These are phyloP conservation scores for Eucalyptus pauciflora DNA, from an alignment of 345 rosid species.

Conservation along the genomic window DNA sequence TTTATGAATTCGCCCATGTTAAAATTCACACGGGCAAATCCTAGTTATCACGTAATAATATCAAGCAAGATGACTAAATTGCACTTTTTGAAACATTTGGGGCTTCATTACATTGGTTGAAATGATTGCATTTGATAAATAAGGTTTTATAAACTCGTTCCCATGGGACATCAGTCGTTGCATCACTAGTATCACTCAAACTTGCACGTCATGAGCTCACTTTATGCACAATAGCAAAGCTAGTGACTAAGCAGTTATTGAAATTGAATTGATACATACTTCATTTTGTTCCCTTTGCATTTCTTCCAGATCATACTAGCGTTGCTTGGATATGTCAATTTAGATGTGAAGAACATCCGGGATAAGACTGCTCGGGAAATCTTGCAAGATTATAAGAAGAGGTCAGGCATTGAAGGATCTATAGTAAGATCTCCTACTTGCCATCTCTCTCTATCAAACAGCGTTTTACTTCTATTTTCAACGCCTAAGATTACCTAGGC, in stretches of 20 bases:
- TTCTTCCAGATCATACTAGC: too few relatives aligned
- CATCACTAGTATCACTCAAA: neutral
- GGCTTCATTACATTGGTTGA: neutral
- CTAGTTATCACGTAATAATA: neutral
- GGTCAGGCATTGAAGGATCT: too few relatives aligned
- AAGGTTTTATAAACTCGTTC: rapidly evolving
- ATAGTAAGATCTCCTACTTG: too few relatives aligned
- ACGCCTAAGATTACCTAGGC: too few relatives aligned
- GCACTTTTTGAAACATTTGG: neutral
- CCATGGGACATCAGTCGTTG: neutral
- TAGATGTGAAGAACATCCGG: too few relatives aligned
- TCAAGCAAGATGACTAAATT: neutral
- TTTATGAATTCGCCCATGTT: neutral
- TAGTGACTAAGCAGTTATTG: rapidly evolving
- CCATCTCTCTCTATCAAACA: too few relatives aligned
- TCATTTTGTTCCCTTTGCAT: too few relatives aligned
- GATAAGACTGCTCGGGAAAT: too few relatives aligned
- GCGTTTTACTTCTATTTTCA: too few relatives aligned
- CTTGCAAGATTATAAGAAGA: too few relatives aligned
- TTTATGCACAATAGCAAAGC: too few relatives aligned
- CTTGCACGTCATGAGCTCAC: rapidly evolving
- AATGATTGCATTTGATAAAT: neutral
- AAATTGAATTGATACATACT: too few relatives aligned
- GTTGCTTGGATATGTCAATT: rapidly evolving
- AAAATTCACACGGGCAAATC: neutral